Base-by-base conservation (phyloP, 306 rosid species). In the Vigna reflexopilosa region DNA sequence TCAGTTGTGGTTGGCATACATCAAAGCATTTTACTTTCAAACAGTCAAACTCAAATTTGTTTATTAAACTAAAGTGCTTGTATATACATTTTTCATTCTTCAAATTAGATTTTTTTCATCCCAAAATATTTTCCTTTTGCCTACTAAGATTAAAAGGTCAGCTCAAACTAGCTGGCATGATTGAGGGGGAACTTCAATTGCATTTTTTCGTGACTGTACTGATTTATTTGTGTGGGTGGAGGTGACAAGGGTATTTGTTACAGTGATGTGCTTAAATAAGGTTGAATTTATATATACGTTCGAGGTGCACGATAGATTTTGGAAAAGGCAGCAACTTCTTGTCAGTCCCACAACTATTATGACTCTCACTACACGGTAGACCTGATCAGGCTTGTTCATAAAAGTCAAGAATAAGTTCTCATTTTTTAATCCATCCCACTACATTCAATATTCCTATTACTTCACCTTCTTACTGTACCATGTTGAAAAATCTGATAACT, bases 31-130 rank as follows among this genome's bases (percentile, higher is more conserved):
- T 48, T 50, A 44, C 5, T 77, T 72, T 74, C 49, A 61, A 51
- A 59, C 51, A 42, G 15, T 47, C 42, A 72, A 72, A 52, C 76
- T 42, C 67, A 50, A 77, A 16, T 38, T 59, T 79, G 26, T 40
- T 17, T 76, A 47, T 76, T 19, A 22, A 57, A 34, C 59, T 58
- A 22, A 54, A 70, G 26, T 47, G 28, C 40, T 58, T 59, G 45
- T 9, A 38, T 34, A 61, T 40, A 36, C 16, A 56, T 55, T 50
- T 34, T 30, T 36, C 1, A 36, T 36, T 7, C 62, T 68, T 67
- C 55, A 59, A 75, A 56, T 48, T 55, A 32, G 69, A 24, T 54
- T 28, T 44, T 44, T n/a, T 26, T 59, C 19, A 7, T n/a, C 57
- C 24, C 57, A n/a, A 20, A n/a, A 7, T 22, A 52, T n/a, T 52